phyloP scores from a whole-genome alignment of 306 rosid species.

The Quercus mongolica region DNA sequence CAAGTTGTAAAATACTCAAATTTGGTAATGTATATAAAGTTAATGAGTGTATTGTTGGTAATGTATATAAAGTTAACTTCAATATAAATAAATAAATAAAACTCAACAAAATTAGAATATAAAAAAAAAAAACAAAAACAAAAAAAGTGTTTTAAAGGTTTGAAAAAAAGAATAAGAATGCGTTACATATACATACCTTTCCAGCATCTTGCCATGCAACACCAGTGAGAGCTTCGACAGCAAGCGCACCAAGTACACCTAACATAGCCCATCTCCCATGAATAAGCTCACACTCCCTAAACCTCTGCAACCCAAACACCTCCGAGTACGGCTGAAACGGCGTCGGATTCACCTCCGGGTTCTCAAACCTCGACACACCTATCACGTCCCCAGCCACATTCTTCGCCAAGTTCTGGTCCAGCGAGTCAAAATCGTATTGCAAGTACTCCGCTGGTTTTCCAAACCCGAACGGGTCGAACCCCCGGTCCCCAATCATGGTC shows the following conservation, averaged over 20 bases:
- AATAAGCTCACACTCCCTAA: conserved; percentile 73
- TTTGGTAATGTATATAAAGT: no score
- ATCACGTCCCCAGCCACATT: conserved; percentile 56
- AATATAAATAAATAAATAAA: no score
- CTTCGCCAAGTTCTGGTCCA: conserved; percentile 87
- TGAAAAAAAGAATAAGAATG: background rate
- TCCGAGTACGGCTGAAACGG: conserved; percentile 81
- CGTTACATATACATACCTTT: conserved; percentile 38
- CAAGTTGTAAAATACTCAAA: no score
- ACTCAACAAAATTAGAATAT: no score
- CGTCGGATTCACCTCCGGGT: conserved; percentile 46
- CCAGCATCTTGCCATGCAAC: conserved; percentile 94
- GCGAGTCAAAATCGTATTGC: conserved; percentile 62
- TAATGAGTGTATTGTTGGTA: no score
- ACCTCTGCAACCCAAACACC: conserved; percentile 78
- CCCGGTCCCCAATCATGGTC: conserved; percentile 54
- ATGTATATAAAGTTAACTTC: no score
- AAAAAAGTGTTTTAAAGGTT: no score
- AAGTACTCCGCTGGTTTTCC: conserved; percentile 69
- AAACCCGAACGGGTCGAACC: conserved; percentile 67
- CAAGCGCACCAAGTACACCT: conserved; percentile 71
- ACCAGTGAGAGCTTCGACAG: conserved; percentile 72
- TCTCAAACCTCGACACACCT: conserved; percentile 50
- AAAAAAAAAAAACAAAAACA: no score
- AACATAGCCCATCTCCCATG: conserved; percentile 93